These are phyloP conservation scores for Coemansia asiatica DNA, from an alignment of 192 early-diverging fungal genomes.

Conservation along the genomic window DNA sequence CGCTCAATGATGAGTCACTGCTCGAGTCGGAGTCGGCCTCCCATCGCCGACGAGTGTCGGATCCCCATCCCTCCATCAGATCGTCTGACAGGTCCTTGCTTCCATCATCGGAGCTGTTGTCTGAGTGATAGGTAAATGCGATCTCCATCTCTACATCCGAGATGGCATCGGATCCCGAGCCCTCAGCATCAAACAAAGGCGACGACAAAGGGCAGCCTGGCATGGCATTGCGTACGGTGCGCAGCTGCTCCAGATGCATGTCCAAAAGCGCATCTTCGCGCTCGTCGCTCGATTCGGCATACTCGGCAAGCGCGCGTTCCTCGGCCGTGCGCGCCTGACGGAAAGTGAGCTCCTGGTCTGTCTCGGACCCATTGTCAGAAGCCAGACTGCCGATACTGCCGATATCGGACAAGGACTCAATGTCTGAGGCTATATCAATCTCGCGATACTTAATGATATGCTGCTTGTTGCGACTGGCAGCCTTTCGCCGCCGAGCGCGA, in stretches of 20 bases:
- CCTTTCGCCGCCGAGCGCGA: conserved; percentile 7
- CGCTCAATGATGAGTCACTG: conserved; percentile 36
- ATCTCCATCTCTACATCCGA: conserved; percentile 27
- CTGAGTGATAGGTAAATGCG: conserved; percentile 33
- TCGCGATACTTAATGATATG: neutral
- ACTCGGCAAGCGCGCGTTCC: conserved; percentile 32
- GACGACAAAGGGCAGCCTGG: conserved; percentile 35
- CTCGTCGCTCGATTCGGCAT: conserved; percentile 16
- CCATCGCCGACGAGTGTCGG: conserved; percentile 30
- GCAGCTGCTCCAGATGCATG: conserved; percentile 52
- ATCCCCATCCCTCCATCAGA: conserved; percentile 41
- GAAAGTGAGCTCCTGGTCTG: conserved; percentile 48
- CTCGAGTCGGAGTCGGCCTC: conserved; percentile 17
- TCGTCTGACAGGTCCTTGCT: conserved; percentile 33
- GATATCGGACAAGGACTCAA: conserved; percentile 6
- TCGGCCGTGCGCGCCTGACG: conserved; percentile 32
- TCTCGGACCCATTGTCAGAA: conserved; percentile 19
- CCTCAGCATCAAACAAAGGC: conserved; percentile 27
- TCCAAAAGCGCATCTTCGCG: conserved; percentile 45
- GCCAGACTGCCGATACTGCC: conserved; percentile 10
- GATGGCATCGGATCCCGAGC: conserved; percentile 8
- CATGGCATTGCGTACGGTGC: conserved; percentile 44
- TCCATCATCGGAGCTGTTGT: conserved; percentile 11
- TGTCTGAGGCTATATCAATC: neutral
- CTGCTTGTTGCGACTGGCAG: neutral